These are phyloP conservation scores for Mycena galopus DNA, from an alignment of 768 basidiomycete genomes.

Conservation along the genomic window DNA sequence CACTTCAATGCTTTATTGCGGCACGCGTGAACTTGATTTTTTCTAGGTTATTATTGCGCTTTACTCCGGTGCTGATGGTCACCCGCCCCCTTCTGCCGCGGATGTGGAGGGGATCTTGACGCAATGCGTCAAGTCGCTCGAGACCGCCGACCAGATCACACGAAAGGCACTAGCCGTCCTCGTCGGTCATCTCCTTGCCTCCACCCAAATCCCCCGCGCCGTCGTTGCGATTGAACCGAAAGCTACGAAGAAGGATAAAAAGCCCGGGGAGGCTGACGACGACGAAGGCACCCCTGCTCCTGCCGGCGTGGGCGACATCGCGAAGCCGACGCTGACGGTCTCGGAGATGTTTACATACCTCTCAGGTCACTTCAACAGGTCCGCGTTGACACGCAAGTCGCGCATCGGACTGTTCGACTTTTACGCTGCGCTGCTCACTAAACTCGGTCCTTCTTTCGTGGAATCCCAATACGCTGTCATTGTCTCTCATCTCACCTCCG, in stretches of 20 bases:
- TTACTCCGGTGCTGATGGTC: conserved; percentile 67
- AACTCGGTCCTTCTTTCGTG: conserved; percentile 82
- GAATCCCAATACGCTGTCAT: conserved; percentile 88
- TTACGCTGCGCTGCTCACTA: conserved; percentile 81
- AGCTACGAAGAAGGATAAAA: conserved; percentile 68
- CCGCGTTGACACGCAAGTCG: conserved; percentile 73
- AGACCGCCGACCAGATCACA: conserved; percentile 50
- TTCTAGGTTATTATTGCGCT: conserved; percentile 63
- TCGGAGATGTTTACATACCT: conserved; percentile 87
- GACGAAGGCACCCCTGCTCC: conserved; percentile 63
- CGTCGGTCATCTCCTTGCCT: conserved; percentile 85
- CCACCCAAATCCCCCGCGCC: conserved; percentile 80
- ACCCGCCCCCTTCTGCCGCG: conserved; percentile 62
- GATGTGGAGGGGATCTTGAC: conserved; percentile 86
- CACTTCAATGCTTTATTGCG: background rate
- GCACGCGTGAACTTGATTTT: conserved; percentile 35
- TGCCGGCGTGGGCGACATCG: conserved; percentile 56
- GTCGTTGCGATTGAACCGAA: conserved; percentile 57
- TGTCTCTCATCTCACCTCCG: conserved; percentile 81
- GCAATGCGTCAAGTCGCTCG: conserved; percentile 80
- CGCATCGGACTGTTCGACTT: conserved; percentile 92
- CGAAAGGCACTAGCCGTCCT: conserved; percentile 73
- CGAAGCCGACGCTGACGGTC: conserved; percentile 78
- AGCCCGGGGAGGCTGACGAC: conserved; percentile 67
- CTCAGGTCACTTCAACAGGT: conserved; percentile 85